Conservation (phyloP, 805 yeast species). For the Ogataea zsoltii region DNA sequence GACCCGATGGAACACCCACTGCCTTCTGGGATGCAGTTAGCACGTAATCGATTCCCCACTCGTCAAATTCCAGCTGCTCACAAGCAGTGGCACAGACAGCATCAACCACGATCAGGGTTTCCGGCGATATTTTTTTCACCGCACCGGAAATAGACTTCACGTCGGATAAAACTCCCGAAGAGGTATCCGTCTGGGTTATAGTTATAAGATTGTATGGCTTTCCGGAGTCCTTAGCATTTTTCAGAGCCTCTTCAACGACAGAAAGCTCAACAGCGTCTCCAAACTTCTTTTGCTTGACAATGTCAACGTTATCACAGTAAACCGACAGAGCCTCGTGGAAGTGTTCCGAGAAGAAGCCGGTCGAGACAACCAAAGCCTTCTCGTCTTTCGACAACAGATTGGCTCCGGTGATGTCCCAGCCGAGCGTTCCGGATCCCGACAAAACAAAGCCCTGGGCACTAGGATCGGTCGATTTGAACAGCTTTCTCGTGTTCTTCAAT, state of each 20-base stretch:
- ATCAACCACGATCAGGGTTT: conserved; percentile 82
- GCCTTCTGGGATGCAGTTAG: conserved; percentile 96
- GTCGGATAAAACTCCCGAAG: conserved; percentile 87
- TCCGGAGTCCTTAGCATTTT: conserved; percentile 33
- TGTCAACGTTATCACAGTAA: conserved; percentile 78
- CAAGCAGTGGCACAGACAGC: conserved; percentile 95
- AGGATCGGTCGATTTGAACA: conserved; percentile 69
- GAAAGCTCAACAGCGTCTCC: conserved; percentile 69
- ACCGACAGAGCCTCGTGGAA: conserved; percentile 74
- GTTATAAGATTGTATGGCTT: conserved; percentile 64
- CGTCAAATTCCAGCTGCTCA: conserved; percentile 80
- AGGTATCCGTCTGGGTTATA: conserved; percentile 94
- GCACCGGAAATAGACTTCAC: conserved; percentile 60
- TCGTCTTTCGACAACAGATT: conserved; percentile 70
- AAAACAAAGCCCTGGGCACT: conserved; percentile 79
- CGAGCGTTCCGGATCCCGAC: conserved; percentile 91
- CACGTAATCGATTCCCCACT: conserved; percentile 87
- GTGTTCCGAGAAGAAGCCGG: conserved; percentile 87
- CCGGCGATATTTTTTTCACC: conserved; percentile 70
- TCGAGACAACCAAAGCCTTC: conserved; percentile 75
- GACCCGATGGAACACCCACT: conserved; percentile 91
- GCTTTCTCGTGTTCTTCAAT: conserved; percentile 63
- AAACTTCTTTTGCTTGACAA: conserved; percentile 59
- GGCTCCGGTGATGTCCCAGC: conserved; percentile 89
- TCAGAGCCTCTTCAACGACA: conserved; percentile 56